Evolutionary conservation across 2,329 filamentous ascomycete genomes (phyloP).

Genomic region (Thermomyces lanuginosus): DNA sequence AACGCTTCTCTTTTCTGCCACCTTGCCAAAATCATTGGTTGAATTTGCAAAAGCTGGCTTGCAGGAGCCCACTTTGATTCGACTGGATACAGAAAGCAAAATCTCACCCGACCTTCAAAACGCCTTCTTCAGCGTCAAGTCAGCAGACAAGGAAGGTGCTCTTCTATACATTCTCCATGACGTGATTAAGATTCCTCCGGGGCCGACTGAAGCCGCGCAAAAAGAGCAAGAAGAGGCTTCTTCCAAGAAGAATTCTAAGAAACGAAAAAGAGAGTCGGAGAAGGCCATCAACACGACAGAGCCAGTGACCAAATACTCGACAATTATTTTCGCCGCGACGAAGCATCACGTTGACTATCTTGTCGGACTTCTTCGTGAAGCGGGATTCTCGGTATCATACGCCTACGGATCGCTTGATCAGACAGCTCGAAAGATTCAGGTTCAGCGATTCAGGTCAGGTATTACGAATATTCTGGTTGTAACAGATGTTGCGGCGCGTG

Average conservation of each 20-base stretch:
- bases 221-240: conserved; percentile 32
- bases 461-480: conserved; percentile 83
- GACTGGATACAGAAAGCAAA: conserved; percentile 87
- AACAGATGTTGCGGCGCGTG: conserved; percentile 87
- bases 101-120: conserved; percentile 91
- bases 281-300: conserved; percentile 40
- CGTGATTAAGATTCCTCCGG: conserved; percentile 74
- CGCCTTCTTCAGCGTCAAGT: conserved; percentile 87
- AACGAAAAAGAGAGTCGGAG: conserved; percentile 34
- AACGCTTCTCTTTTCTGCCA: conserved; percentile 88
- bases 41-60: conserved; percentile 90
- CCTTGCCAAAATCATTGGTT: conserved; percentile 79
- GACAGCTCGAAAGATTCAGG: conserved; percentile 77
- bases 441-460: conserved; percentile 74
- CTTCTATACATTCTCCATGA: conserved; percentile 78
- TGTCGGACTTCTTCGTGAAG: conserved; percentile 56
- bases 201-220: conserved; percentile 40
- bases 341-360: conserved; percentile 97
- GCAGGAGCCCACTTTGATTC: conserved; percentile 78
- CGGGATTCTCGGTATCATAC: conserved; percentile 81
- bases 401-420: conserved; percentile 92
- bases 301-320: conserved; percentile 75
- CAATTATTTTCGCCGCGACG: conserved; percentile 84
- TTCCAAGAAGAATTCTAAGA: conserved; percentile 25
- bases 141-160: conserved; percentile 83